These are phyloP conservation scores for Cutaneotrichosporon dermatis DNA, from an alignment of 1,284 basidiomycete genomes.

Conservation along the genomic window DNA sequence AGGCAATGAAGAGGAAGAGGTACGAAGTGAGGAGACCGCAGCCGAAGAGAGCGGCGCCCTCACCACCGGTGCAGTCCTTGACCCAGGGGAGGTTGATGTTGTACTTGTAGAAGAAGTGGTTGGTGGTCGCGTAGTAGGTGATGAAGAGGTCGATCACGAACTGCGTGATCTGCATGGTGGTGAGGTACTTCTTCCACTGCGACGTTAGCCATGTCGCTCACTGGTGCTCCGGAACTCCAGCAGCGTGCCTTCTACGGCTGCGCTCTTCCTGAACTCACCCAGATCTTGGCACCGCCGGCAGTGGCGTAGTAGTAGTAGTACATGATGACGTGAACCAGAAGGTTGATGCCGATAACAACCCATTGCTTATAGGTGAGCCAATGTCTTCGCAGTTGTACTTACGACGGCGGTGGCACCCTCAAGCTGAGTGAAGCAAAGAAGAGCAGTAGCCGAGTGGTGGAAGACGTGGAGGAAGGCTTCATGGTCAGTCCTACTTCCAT, in stretches of 20 bases:
- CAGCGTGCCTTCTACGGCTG: too few relatives aligned
- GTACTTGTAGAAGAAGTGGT: constrained; percentile 69
- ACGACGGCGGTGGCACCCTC: constrained; percentile 80
- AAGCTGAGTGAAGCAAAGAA: constrained; percentile 90
- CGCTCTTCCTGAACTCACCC: constrained; percentile 57
- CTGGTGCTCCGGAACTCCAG: background rate
- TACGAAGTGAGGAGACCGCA: constrained; percentile 84
- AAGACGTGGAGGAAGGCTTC: constrained; percentile 95
- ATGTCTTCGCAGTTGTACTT: too few relatives aligned
- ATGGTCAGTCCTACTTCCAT: background rate
- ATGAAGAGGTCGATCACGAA: constrained; percentile 84
- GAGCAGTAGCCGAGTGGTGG: constrained; percentile 96
- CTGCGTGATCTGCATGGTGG: constrained; percentile 91
- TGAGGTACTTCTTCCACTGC: constrained; percentile 95
- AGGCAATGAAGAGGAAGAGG: constrained; percentile 76
- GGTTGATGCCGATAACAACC: constrained; percentile 90
- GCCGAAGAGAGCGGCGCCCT: constrained; percentile 82
- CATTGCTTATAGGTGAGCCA: constrained; percentile 60
- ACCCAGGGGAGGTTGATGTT: constrained; percentile 62
- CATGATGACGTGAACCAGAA: constrained; percentile 96
- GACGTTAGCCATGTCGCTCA: background rate
- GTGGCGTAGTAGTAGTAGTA: constrained; percentile 99
- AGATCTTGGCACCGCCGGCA: constrained; percentile 88
- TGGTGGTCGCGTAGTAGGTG: constrained; percentile 90
- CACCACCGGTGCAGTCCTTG: constrained; percentile 82